Evolutionary conservation across 208 protist species (phyloP).

Genomic region (Crithidia acanthocephali): DNA sequence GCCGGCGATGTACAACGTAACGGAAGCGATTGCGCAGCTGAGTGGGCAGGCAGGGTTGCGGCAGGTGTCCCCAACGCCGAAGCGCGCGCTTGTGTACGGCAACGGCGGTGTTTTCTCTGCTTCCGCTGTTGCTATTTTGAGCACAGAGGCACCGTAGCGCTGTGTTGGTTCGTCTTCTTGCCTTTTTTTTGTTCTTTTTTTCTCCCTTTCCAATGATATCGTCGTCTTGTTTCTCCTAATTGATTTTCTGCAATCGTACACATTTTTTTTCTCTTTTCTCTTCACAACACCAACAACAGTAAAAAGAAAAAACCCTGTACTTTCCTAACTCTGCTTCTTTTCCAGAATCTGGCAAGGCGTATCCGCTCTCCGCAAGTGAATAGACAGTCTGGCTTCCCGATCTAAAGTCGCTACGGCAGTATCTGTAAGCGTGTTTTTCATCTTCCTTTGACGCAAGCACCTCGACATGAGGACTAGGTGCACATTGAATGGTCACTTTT

Average conservation of each 20-base stretch:
- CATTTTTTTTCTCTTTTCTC: too few relatives aligned
- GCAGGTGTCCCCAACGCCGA: conserved; percentile 53
- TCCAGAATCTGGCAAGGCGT: not conserved
- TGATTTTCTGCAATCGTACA: too few relatives aligned
- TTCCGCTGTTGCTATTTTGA: conserved; percentile 78
- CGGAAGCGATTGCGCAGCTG: conserved; percentile 66
- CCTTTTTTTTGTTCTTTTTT: not conserved
- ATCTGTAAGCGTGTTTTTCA: too few relatives aligned
- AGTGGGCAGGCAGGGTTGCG: conserved; percentile 41
- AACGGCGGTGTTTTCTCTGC: conserved; percentile 90
- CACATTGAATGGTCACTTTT: too few relatives aligned
- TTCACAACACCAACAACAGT: not conserved
- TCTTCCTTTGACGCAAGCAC: too few relatives aligned
- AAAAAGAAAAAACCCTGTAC: not conserved
- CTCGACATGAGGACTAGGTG: too few relatives aligned
- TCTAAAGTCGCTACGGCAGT: too few relatives aligned
- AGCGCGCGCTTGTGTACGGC: conserved; percentile 86
- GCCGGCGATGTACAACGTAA: conserved; percentile 81
- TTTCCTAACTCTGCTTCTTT: too few relatives aligned
- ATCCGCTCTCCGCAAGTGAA: too few relatives aligned
- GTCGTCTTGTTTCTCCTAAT: not conserved
- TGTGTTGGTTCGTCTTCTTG: not conserved
- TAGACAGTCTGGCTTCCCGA: too few relatives aligned
- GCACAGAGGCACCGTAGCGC: conserved; percentile 35
- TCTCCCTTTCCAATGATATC: not conserved